Percentiles rank a stretch among this genome's conserved stretches.
phyloP scores from a whole-genome alignment of 2,329 filamentous ascomycete genomes.

The Uncinocarpus reesii region DNA sequence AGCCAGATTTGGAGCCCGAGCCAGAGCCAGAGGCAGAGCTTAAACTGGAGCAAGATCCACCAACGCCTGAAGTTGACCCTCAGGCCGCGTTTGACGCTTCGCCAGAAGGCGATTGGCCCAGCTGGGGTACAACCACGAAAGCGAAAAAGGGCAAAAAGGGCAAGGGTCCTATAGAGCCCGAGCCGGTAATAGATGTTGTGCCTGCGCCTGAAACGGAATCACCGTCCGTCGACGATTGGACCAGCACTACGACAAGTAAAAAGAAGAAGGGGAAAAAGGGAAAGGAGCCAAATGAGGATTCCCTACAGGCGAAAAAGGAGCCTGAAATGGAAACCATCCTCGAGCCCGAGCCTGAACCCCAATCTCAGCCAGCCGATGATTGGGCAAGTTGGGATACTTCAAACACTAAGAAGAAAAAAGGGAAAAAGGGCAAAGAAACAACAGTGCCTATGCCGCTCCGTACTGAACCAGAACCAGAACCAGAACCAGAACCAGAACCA shows the following conservation, averaged over 20 bases:
- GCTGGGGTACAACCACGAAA: conserved; percentile 28
- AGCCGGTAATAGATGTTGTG: not conserved
- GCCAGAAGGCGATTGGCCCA: conserved; percentile 20
- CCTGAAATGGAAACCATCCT: not conserved
- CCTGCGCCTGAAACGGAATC: not conserved
- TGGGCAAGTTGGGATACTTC: conserved; percentile 2
- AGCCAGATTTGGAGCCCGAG: conserved; percentile 7
- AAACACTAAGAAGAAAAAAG: conserved; percentile 13
- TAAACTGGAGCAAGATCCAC: too few relatives aligned
- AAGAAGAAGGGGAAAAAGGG: conserved; percentile 44
- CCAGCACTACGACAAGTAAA: conserved; percentile 26
- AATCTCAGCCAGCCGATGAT: conserved; percentile 4
- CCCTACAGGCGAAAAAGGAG: conserved; percentile 15
- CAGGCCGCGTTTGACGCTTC: conserved; percentile 17
- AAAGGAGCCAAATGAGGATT: conserved; percentile 34
- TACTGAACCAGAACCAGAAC: not conserved
- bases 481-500: conserved; percentile 18
- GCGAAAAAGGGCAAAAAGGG: conserved; percentile 45
- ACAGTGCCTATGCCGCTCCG: too few relatives aligned
- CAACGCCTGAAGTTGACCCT: conserved; percentile 19
- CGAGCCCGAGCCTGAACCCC: not conserved
- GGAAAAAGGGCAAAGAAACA: conserved; percentile 1
- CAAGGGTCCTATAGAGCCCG: conserved; percentile 32
- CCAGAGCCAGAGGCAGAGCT: conserved; percentile 15
- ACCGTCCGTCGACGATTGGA: conserved; percentile 15